Base-by-base conservation (phyloP, 495 filamentous ascomycete genomes). In the Jackrogersella multiformis region DNA sequence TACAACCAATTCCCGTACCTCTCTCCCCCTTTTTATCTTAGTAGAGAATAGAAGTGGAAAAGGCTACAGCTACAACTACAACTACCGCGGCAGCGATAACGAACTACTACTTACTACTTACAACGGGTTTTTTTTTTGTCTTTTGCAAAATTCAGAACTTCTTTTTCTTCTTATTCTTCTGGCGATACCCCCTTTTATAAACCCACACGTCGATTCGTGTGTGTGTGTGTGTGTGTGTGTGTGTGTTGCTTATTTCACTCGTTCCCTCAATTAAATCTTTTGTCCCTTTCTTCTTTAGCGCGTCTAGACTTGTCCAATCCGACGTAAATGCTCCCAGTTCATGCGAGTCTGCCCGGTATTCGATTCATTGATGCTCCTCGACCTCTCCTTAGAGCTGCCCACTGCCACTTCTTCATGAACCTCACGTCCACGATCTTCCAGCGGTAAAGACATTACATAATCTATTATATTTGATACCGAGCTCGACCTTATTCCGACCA, bases 221-320 rank as follows among this genome's bases (percentile, higher is more conserved):
- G 67, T 52, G 16, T 49, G 16, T 63, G 53, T 63, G 52, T 75
- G n/a, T n/a, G 70, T 72, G 63, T 71, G 67, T 52, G 16, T 49
- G 16, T 63, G 53, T 63, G 52, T 75, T 75, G 73, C 73, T 73
- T 74, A 69, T 73, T 71, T 59, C 65, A 63, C 63, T 73, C 73
- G 67, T 75, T 73, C 58, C 67, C 52, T 70, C 55, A 61, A 65
- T 66, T 71, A 53, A 64, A 69, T 71, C 56, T 71, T 66, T 66
- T 64, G 67, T 71, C 42, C 51, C 45, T 69, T 66, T 69, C 60
- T 49, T 64, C 64, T 52, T 61, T 26, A 66, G 48, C 58, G 60
- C 52, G 53, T 44, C 59, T 61, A 63, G 52, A 34, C 61, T n/a
- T n/a, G n/a, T 66, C 49, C 45, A 23, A 56, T 41, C 66, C 57